These are phyloP conservation scores for Ogataea wickerhamii DNA, from an alignment of 805 yeast genomes.

Conservation along the genomic window DNA sequence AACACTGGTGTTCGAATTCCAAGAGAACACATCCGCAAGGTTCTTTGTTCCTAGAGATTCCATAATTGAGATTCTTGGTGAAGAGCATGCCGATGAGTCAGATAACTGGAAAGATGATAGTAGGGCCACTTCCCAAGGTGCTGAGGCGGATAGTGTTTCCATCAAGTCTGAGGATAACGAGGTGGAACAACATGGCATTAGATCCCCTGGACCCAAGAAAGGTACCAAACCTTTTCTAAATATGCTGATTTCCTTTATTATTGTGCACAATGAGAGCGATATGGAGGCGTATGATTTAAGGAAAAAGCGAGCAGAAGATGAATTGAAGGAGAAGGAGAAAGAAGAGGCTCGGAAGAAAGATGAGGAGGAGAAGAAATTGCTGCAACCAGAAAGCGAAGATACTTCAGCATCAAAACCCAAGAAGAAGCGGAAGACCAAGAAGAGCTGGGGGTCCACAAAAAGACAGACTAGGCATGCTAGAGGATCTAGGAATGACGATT, in stretches of 20 bases:
- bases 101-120: slow-evolving; percentile 8
- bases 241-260: slow-evolving; percentile 43
- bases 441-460: slow-evolving; percentile 28
- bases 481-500: slow-evolving; percentile 21
- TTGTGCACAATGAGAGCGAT: slow-evolving; percentile 50
- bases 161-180: background rate
- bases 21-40: slow-evolving; percentile 73
- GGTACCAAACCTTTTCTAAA: slow-evolving; percentile 32
- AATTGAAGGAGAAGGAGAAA: slow-evolving; percentile 31
- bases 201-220: slow-evolving; percentile 9
- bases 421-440: slow-evolving; percentile 25
- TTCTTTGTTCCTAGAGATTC: slow-evolving; percentile 74
- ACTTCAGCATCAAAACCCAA: slow-evolving; percentile 15
- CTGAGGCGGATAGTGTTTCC: background rate
- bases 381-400: slow-evolving; percentile 25
- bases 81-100: slow-evolving; percentile 22
- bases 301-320: slow-evolving; percentile 23
- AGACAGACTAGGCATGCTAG: slow-evolving; percentile 26
- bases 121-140: background rate
- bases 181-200: background rate
- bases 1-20: slow-evolving; percentile 78
- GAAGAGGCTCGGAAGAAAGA: slow-evolving; percentile 24
- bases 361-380: slow-evolving; percentile 21
- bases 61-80: slow-evolving; percentile 55
- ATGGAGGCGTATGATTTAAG: slow-evolving; percentile 42